phyloP scores from a whole-genome alignment of 306 rosid genomes.

The Myrica gale region DNA sequence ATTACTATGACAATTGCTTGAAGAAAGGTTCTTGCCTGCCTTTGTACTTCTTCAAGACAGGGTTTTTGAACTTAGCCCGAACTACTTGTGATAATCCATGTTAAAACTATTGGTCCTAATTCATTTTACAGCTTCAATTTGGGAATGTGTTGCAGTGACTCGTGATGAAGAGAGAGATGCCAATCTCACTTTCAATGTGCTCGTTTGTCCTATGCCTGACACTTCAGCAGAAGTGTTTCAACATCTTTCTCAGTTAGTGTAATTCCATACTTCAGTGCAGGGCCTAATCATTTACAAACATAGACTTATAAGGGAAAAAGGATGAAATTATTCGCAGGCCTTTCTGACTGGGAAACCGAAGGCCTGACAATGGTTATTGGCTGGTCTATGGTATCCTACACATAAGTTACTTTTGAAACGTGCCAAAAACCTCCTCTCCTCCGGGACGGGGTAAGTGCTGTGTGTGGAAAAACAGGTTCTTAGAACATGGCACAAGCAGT shows the following conservation, averaged over 20 bases:
- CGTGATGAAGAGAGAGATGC: not conserved
- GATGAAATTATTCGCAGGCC: not conserved
- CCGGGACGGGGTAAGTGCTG: no score
- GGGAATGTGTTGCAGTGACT: not conserved
- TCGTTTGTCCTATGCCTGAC: not conserved
- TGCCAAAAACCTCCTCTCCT: not conserved
- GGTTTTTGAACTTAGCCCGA: not conserved
- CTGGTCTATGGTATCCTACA: not conserved
- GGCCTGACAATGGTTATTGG: not conserved
- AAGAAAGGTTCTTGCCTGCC: not conserved
- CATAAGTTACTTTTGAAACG: not conserved
- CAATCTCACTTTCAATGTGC: not conserved
- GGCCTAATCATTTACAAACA: not conserved
- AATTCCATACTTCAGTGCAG: not conserved
- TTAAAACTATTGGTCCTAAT: not conserved
- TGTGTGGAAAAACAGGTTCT: no score
- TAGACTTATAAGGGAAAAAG: constrained; percentile 1
- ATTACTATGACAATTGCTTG: not conserved
- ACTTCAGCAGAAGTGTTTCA: not conserved
- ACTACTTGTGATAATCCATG: not conserved
- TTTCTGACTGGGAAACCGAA: not conserved
- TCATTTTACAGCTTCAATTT: not conserved
- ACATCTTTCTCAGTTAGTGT: not conserved
- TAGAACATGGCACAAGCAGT: no score
- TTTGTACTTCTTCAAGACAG: not conserved